These are phyloP conservation scores for Polyrhizophydium stewartii DNA, from an alignment of 371 early-diverging fungal genomes.

Conservation along the genomic window DNA sequence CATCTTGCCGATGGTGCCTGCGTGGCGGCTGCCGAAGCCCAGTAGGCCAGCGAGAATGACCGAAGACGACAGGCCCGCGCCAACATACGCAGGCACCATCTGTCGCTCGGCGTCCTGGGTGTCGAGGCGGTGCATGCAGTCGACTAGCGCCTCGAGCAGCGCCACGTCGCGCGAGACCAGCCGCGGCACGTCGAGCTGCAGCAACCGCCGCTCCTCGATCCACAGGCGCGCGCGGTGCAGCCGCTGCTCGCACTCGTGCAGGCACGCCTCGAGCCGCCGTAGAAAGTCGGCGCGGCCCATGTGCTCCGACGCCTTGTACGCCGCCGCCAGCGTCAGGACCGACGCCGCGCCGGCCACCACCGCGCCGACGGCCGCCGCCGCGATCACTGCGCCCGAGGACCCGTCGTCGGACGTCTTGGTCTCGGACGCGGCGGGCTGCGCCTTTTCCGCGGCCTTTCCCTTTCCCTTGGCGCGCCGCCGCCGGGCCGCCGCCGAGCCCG, in stretches of 20 bases:
- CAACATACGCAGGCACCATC: not conserved
- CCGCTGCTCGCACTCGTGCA: not conserved
- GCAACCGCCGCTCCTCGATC: not conserved
- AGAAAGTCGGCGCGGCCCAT: not conserved
- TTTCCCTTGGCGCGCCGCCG: too few species aligned
- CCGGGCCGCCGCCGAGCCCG: too few species aligned
- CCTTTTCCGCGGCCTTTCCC: too few species aligned
- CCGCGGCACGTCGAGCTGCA: not conserved
- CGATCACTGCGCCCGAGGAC: too few species aligned
- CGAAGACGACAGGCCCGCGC: not conserved
- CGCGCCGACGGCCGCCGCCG: too few species aligned
- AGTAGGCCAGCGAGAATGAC: not conserved
- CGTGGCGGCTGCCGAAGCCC: not conserved
- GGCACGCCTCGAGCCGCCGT: not conserved
- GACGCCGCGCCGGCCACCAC: not conserved
- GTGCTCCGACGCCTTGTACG: constrained; percentile 1
- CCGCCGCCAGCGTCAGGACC: not conserved
- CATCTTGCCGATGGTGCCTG: not conserved
- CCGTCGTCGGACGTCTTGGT: too few species aligned
- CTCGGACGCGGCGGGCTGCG: too few species aligned
- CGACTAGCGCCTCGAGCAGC: not conserved
- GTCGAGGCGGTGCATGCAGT: not conserved
- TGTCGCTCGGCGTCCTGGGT: not conserved
- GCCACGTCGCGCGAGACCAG: not conserved
- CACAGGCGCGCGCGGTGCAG: not conserved